These are phyloP conservation scores for Anthracocystis panici-leucophaei DNA, from an alignment of 1,284 basidiomycete genomes.

Conservation along the genomic window DNA sequence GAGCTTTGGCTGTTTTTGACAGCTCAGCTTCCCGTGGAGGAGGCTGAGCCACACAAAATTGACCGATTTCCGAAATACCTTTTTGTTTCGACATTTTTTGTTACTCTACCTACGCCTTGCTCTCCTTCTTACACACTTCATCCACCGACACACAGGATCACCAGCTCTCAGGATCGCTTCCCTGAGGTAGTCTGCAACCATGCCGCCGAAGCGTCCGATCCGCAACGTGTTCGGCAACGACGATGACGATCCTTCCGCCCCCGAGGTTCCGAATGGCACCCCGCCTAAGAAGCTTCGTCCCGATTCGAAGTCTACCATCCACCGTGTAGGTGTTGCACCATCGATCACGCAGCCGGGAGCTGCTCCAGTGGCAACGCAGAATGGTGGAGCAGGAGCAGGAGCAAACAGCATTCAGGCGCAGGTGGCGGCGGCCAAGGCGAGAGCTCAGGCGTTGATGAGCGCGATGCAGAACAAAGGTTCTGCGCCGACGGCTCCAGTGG, in stretches of 20 bases:
- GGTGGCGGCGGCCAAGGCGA: conserved; percentile 54
- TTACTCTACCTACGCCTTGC: neutral
- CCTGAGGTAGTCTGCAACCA: neutral
- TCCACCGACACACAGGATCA: neutral
- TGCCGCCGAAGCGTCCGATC: conserved; percentile 52
- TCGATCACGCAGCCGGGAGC: neutral
- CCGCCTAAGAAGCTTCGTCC: conserved; percentile 40
- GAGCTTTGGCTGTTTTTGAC: conserved; percentile 6
- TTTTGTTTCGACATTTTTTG: neutral
- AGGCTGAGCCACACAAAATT: neutral
- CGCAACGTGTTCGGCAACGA: conserved; percentile 48
- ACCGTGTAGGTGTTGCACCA: conserved; percentile 18
- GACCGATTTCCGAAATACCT: conserved; percentile 9
- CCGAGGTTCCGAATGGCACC: conserved; percentile 18
- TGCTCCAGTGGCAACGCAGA: neutral
- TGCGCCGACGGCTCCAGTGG: neutral
- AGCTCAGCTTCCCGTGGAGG: neutral
- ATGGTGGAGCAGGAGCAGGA: conserved; percentile 3
- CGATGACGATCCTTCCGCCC: conserved; percentile 24
- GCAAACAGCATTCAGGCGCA: conserved; percentile 49
- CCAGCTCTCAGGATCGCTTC: too few species aligned
- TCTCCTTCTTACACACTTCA: neutral
- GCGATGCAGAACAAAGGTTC: conserved; percentile 33
- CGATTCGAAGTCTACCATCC: conserved; percentile 9
- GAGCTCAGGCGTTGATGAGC: conserved; percentile 45